These are phyloP conservation scores for Crataegus laevigata DNA, from an alignment of 306 rosid genomes.

Conservation along the genomic window DNA sequence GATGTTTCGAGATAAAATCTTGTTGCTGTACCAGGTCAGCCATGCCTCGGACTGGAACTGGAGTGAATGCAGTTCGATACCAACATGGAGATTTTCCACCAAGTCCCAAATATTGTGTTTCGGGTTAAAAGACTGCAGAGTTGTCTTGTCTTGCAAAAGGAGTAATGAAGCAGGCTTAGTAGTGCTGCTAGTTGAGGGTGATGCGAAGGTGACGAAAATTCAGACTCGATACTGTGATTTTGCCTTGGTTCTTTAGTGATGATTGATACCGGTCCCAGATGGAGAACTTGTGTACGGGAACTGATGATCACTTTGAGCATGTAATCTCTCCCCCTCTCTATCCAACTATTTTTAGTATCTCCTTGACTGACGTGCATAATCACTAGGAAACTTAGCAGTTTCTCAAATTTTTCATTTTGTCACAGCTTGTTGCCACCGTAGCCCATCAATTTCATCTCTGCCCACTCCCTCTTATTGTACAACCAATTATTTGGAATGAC, in stretches of 20 bases:
- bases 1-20: neutral
- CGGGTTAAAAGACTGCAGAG: neutral
- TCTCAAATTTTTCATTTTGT: constrained; percentile 24
- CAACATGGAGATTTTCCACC: neutral
- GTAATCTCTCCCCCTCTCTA: constrained; percentile 30
- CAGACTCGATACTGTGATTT: neutral
- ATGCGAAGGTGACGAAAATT: neutral
- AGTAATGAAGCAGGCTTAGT: neutral
- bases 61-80: neutral
- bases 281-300: neutral
- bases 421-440: constrained; percentile 96
- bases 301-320: constrained; percentile 82
- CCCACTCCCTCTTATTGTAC: constrained; percentile 70
- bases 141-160: neutral
- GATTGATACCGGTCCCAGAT: too few species aligned
- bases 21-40: neutral
- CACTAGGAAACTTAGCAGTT: constrained; percentile 9
- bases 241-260: neutral
- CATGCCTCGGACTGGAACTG: neutral
- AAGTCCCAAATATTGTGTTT: neutral
- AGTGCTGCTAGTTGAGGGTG: neutral
- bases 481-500: constrained; percentile 88
- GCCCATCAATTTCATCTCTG: constrained; percentile 97
- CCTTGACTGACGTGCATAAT: neutral
- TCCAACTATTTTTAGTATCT: constrained; percentile 1